Evolutionary conservation across 2,329 filamentous ascomycete genomes (phyloP).

Genomic region (Fusarium metavorans): DNA sequence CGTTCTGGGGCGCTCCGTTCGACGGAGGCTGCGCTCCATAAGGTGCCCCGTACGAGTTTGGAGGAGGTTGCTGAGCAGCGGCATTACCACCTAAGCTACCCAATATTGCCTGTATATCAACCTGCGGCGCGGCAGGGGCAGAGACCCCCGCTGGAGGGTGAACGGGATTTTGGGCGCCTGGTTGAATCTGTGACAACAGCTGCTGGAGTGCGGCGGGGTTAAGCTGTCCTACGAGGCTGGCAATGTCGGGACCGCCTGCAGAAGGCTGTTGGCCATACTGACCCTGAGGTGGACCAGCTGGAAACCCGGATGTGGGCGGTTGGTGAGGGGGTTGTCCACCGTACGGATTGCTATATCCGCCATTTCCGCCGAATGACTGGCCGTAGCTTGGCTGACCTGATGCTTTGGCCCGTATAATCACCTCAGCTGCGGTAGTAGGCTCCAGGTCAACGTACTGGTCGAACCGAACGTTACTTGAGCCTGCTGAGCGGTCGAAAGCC

Average conservation of each 20-base stretch:
- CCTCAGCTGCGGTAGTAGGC: slow-evolving; percentile 80
- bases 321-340: slow-evolving; percentile 45
- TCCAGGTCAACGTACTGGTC: slow-evolving; percentile 90
- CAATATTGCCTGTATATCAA: slow-evolving; percentile 62
- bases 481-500: slow-evolving; percentile 84
- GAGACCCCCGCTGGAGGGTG: slow-evolving; percentile 32
- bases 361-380: slow-evolving; percentile 45
- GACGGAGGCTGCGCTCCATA: slow-evolving; percentile 49
- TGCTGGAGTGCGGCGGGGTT: slow-evolving; percentile 79
- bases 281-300: slow-evolving; percentile 41
- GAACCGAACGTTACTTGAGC: slow-evolving; percentile 81
- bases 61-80: slow-evolving; percentile 35
- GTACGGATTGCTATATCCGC: slow-evolving; percentile 49
- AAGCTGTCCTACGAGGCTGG: slow-evolving; percentile 74
- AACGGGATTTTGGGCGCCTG: slow-evolving; percentile 29
- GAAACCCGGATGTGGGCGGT: slow-evolving; percentile 46
- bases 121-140: slow-evolving; percentile 45
- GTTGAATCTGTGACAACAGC: slow-evolving; percentile 70
- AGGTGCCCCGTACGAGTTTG: slow-evolving; percentile 42
- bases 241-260: slow-evolving; percentile 63
- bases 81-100: slow-evolving; percentile 52
- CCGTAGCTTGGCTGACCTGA: slow-evolving; percentile 46
- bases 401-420: slow-evolving; percentile 79
- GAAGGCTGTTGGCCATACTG: slow-evolving; percentile 50
- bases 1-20: slow-evolving; percentile 44